A percentile compares a stretch with the other conserved stretches of the same genome.
These are phyloP conservation scores for Tuber indicum DNA, from an alignment of 495 filamentous ascomycete species.

Conservation along the genomic window DNA sequence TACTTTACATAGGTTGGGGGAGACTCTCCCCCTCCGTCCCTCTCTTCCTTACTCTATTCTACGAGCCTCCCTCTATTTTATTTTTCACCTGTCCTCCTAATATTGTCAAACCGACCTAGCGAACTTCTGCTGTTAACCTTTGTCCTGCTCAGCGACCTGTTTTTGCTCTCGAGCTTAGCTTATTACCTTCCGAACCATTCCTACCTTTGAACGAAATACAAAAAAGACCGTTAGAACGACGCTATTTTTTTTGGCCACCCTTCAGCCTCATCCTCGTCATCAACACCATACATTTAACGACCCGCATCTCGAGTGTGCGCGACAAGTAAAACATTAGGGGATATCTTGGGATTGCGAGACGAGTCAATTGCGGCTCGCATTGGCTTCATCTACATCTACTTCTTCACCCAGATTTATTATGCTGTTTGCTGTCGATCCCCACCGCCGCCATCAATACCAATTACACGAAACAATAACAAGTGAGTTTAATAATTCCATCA, in stretches of 20 bases:
- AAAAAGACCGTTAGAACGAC: conserved; percentile 37
- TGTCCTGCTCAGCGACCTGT: conserved; percentile 14
- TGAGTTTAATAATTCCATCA: conserved; percentile 14
- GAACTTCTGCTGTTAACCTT: conserved; percentile 14
- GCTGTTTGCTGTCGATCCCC: conserved; percentile 29
- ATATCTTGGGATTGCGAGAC: conserved; percentile 16
- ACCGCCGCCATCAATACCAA: conserved; percentile 17
- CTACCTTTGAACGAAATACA: conserved; percentile 23
- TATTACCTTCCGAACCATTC: conserved; percentile 20
- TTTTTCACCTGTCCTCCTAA: conserved; percentile 19
- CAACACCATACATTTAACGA: conserved; percentile 21
- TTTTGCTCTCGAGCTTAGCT: conserved; percentile 3
- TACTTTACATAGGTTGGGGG: conserved; percentile 30
- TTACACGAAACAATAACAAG: conserved; percentile 35
- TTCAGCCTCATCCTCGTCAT: conserved; percentile 36
- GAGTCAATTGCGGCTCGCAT: conserved; percentile 24
- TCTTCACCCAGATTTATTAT: conserved; percentile 32
- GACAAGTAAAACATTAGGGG: conserved; percentile 6
- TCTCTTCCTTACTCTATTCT: conserved; percentile 14
- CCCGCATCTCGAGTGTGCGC: conserved; percentile 6
- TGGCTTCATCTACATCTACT: conserved; percentile 29
- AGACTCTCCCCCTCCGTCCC: conserved; percentile 36
- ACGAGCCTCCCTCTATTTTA: conserved; percentile 21
- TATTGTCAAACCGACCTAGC: conserved; percentile 14
- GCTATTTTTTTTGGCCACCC: conserved; percentile 31